These are phyloP conservation scores for Heritiera littoralis DNA, from an alignment of 345 rosid genomes.

Conservation along the genomic window DNA sequence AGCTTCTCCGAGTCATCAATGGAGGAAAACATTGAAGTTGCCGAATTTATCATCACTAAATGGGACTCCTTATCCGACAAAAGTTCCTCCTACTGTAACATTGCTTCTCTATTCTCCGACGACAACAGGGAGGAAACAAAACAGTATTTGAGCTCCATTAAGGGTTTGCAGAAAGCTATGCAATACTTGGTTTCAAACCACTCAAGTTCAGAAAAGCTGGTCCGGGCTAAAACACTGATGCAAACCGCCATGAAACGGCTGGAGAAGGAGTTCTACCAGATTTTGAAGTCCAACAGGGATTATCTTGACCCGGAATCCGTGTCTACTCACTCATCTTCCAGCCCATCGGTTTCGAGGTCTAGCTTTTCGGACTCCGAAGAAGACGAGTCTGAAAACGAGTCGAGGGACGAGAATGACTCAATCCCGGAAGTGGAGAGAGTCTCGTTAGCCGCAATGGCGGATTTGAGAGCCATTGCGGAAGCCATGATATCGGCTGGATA, in stretches of 20 bases:
- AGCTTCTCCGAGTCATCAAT: conserved; percentile 56
- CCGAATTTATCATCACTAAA: conserved; percentile 41
- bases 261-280: conserved; percentile 68
- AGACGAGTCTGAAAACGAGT: conserved; percentile 31
- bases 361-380: conserved; percentile 23
- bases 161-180: conserved; percentile 62
- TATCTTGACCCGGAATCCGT: conserved; percentile 59
- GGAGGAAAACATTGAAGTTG: conserved; percentile 50
- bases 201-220: conserved; percentile 50
- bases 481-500: conserved; percentile 76
- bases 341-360: conserved; percentile 20
- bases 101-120: conserved; percentile 41
- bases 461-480: conserved; percentile 69
- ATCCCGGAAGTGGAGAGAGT: conserved; percentile 27
- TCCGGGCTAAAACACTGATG: conserved; percentile 56
- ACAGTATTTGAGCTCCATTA: conserved; percentile 46
- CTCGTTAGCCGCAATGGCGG: conserved; percentile 41
- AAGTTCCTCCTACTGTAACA: conserved; percentile 24
- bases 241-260: conserved; percentile 63
- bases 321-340: conserved; percentile 38
- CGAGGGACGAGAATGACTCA: conserved; percentile 19
- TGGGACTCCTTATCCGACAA: conserved; percentile 36
- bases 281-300: conserved; percentile 51
- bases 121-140: conserved; percentile 50
- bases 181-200: conserved; percentile 41